Percentiles rank a stretch among this genome's conserved stretches.
phyloP scores from a whole-genome alignment of 371 early-diverging fungal genomes.

The Mortierella sp. region DNA sequence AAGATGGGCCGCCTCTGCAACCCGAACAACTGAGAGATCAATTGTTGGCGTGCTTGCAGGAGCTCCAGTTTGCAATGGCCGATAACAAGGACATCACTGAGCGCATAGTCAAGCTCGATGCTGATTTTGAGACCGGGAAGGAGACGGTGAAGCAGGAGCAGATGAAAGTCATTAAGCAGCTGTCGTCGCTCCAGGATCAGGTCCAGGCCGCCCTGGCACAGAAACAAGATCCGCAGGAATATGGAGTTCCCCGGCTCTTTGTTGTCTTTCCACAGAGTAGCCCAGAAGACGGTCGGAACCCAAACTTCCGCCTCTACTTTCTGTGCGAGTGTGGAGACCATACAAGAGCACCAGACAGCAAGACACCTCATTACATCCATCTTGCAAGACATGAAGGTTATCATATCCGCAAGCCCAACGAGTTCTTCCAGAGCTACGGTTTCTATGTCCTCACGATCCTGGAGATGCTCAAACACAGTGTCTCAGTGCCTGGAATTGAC shows the following conservation, averaged over 20 bases:
- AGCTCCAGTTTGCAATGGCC: too few species aligned
- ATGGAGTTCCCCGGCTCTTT: constrained; percentile 6
- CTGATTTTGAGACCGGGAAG: too few species aligned
- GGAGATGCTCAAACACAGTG: constrained; percentile 3
- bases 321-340: constrained; percentile 19
- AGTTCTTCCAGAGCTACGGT: constrained; percentile 8
- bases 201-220: constrained; percentile 2
- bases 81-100: too few species aligned
- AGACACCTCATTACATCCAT: constrained; percentile 5
- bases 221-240: constrained; percentile 5
- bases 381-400: constrained; percentile 14
- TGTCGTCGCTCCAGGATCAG: neutral
- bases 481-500: neutral
- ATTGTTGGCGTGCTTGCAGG: too few species aligned
- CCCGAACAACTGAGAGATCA: too few species aligned
- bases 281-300: neutral
- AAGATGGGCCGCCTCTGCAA: too few species aligned
- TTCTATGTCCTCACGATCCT: constrained; percentile 1
- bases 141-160: neutral
- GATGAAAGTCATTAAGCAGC: neutral
- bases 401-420: neutral
- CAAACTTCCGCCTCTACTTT: neutral
- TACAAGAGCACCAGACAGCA: neutral
- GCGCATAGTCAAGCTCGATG: too few species aligned
- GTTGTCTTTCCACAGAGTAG: constrained; percentile 3